Base-by-base conservation (phyloP, 1,284 basidiomycete species). In the Cutaneotrichosporon dermatis region DNA sequence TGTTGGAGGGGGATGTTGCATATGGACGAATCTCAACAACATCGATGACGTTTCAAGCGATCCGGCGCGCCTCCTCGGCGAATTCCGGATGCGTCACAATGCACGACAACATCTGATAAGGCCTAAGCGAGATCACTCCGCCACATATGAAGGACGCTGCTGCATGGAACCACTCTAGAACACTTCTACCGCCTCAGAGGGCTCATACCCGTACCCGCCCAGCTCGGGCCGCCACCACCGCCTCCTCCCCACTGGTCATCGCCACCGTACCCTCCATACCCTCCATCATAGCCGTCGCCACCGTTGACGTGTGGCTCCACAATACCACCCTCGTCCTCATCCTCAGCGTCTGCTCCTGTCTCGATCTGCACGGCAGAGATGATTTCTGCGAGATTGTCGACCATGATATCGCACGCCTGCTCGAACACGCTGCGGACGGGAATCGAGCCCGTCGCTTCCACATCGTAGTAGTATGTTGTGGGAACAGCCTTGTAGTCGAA, bases 401-500 rank as follows among this genome's bases (percentile, higher is more conserved):
- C 87, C 11, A 94, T 82, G 73, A 91, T 87, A 51, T 85, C 83
- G 33, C 93, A 82, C 39, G 90, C 90, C 86, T 92, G 75, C 53
- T 90, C 85, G 4, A 96, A 85, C 4, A 94, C 90, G 70, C 92
- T 90, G 69, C 91, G 87, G 1, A 93, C 91, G 6, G 86, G 85
- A 34, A 97, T 79, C 69, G 89, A 90, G 6, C 93, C 93, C 62
- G 92, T 90, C 11, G 89, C 89, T 79, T 97, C 93, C 3, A 94
- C 88, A 62, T 91, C 88, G 67, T 92, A 86, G 78, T 96, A 97
- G 77, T 92, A 97, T 70, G 88, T 89, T 42, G 84, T 83, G 1
- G 93, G 89, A 71, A 91, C 87, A 45, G 90, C 90, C 58, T 86
- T 85, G 76, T 85, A 96, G 75, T 96, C 90, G 70, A 95, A 96